phyloP scores from a whole-genome alignment of 2,329 filamentous ascomycete genomes.

The Myriosclerotinia scirpicola region DNA sequence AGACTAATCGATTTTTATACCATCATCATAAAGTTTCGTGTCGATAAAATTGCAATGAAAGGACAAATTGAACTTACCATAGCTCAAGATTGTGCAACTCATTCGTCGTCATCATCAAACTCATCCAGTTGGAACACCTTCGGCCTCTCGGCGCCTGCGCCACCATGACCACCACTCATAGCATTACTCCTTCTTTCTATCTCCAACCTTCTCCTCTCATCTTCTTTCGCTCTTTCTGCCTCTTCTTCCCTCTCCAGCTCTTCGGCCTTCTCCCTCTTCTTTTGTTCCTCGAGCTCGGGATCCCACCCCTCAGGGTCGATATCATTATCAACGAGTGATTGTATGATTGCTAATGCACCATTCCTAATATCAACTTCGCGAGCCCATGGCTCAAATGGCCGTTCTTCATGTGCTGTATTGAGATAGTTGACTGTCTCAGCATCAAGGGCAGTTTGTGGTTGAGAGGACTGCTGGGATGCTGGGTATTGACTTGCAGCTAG shows the following conservation, averaged over 20 bases:
- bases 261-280: constrained; percentile 39
- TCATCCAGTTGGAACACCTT: constrained; percentile 47
- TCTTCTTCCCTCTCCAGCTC: constrained; percentile 34
- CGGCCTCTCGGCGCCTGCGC: constrained; percentile 32
- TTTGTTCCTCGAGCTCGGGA: constrained; percentile 46
- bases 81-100: constrained; percentile 1
- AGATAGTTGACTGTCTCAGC: constrained; percentile 43
- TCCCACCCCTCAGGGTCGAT: constrained; percentile 62
- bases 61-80: constrained; percentile 10
- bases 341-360: constrained; percentile 65
- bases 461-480: constrained; percentile 28
- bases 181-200: constrained; percentile 31
- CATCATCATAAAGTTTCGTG: constrained; percentile 60
- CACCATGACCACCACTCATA: constrained; percentile 23
- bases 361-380: constrained; percentile 65
- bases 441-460: constrained; percentile 38
- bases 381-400: constrained; percentile 76
- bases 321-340: constrained; percentile 61
- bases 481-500: constrained; percentile 18
- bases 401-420: constrained; percentile 53
- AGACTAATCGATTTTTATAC: constrained; percentile 93
- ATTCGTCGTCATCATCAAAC: constrained; percentile 45
- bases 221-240: constrained; percentile 39
- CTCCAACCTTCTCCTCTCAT: constrained; percentile 36
- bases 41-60: background rate